Evolutionary conservation across 2,329 filamentous ascomycete species (phyloP).

Genomic region (Colletotrichum sp.): DNA sequence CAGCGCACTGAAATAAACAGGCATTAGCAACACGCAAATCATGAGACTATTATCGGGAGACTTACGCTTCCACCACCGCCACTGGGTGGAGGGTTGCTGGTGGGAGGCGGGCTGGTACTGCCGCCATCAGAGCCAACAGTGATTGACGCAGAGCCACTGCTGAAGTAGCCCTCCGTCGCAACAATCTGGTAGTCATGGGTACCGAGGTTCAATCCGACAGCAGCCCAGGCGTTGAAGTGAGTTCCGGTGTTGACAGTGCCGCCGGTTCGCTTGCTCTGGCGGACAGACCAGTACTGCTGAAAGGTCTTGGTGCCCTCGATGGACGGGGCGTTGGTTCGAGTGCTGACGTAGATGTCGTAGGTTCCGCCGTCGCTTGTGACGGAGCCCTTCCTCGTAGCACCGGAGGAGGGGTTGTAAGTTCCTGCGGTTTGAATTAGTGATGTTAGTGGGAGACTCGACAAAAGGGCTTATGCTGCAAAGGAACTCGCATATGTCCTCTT

Average conservation of each 20-base stretch:
- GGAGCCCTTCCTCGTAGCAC: constrained; percentile 48
- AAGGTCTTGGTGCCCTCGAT: constrained; percentile 61
- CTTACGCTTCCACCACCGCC: constrained; percentile 3
- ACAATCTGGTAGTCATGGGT: constrained; percentile 58
- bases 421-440: neutral
- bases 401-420: constrained; percentile 18
- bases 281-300: constrained; percentile 56
- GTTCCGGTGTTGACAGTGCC: constrained; percentile 57
- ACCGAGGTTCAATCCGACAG: constrained; percentile 52
- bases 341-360: constrained; percentile 57
- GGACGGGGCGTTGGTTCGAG: constrained; percentile 54
- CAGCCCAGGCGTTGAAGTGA: constrained; percentile 61
- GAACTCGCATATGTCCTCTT: no score
- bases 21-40: fast-evolving
- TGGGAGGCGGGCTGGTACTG: constrained; percentile 2
- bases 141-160: constrained; percentile 30
- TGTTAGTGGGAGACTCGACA: neutral
- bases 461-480: no score
- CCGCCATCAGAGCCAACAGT: constrained; percentile 17
- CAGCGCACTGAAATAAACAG: constrained; percentile 11
- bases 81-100: neutral
- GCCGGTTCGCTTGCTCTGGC: constrained; percentile 52
- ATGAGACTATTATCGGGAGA: fast-evolving
- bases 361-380: constrained; percentile 56
- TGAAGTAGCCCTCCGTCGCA: constrained; percentile 53